Evolutionary conservation across 805 yeast species (phyloP).

Genomic region (Wickerhamiella kazuoi): DNA sequence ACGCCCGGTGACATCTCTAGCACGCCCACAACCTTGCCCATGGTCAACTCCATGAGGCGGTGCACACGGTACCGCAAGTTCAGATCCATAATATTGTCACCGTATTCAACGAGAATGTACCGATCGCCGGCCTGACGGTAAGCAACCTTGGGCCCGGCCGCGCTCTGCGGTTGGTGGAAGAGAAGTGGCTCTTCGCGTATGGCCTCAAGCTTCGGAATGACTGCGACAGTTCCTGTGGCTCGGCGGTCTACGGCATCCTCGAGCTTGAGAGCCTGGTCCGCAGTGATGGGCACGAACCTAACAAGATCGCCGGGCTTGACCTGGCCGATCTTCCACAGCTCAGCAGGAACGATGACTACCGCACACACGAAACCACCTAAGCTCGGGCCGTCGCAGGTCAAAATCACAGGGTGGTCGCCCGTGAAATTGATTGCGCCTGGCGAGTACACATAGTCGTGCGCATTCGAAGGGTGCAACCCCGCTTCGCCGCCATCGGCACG

Average conservation of each 20-base stretch:
- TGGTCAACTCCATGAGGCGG: slow-evolving; percentile 58
- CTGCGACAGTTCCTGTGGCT: slow-evolving; percentile 16
- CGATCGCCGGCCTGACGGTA: slow-evolving; percentile 97
- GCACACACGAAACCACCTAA: slow-evolving; percentile 95
- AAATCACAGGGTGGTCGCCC: slow-evolving; percentile 95
- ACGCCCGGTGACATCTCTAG: slow-evolving; percentile 97
- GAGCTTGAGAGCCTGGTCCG: slow-evolving; percentile 47
- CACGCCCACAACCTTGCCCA: slow-evolving; percentile 50
- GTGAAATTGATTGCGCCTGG: slow-evolving; percentile 94
- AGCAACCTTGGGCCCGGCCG: slow-evolving; percentile 48
- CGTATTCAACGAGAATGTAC: slow-evolving; percentile 80
- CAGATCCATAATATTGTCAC: slow-evolving; percentile 73
- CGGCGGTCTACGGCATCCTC: slow-evolving; percentile 39
- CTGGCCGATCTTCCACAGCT: slow-evolving; percentile 98
- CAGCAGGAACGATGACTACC: slow-evolving; percentile 89
- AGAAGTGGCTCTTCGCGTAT: slow-evolving; percentile 53
- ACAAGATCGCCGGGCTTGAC: slow-evolving; percentile 85
- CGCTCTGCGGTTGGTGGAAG: slow-evolving; percentile 28
- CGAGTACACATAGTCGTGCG: slow-evolving; percentile 93
- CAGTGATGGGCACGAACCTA: slow-evolving; percentile 60
- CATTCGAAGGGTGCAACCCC: slow-evolving; percentile 96
- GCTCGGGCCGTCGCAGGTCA: slow-evolving; percentile 95
- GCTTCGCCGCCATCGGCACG: slow-evolving; percentile 94
- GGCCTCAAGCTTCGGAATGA: slow-evolving; percentile 29
- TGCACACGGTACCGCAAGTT: slow-evolving; percentile 73